These are phyloP conservation scores for Claviceps cyperi DNA, from an alignment of 2,329 filamentous ascomycete species.

Conservation along the genomic window DNA sequence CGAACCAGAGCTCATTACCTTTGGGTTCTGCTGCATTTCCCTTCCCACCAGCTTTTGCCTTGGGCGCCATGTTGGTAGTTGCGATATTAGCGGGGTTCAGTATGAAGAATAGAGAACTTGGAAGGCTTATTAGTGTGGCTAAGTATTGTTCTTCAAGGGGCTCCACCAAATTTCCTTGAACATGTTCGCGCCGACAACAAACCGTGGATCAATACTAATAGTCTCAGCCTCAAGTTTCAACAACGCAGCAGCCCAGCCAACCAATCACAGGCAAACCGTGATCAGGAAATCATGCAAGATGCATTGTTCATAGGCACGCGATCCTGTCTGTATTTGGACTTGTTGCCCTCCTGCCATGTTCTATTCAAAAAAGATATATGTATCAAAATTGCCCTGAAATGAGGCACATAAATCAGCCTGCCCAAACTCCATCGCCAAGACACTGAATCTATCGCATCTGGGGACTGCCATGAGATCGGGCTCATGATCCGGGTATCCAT, in stretches of 20 bases:
- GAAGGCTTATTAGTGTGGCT: neutral
- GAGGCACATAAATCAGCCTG: neutral
- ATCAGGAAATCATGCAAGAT: neutral
- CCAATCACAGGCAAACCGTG: neutral
- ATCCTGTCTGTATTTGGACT: too few species aligned
- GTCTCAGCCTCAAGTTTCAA: neutral
- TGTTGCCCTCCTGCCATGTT: neutral
- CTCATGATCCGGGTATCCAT: neutral
- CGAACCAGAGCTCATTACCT: slow-evolving; percentile 6
- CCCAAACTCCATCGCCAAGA: neutral
- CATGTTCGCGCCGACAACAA: neutral
- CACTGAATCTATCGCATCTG: neutral
- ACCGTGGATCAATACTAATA: neutral
- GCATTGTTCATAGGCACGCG: too few species aligned
- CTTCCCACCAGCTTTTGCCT: slow-evolving; percentile 10
- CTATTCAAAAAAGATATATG: neutral
- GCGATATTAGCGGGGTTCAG: slow-evolving; percentile 8
- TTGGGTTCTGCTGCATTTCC: slow-evolving; percentile 11
- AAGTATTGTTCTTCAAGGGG: slow-evolving; percentile 8
- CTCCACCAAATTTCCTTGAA: slow-evolving; percentile 2
- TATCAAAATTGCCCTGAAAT: neutral
- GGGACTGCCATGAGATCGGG: neutral
- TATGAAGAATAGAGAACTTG: slow-evolving; percentile 2
- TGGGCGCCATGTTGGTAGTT: slow-evolving; percentile 12
- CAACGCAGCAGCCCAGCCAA: neutral